Percentiles rank a stretch among this genome's conserved stretches.
These are phyloP conservation scores for Cyclostephanos tholiformis DNA, from an alignment of 108 stramenopile genomes.

Conservation along the genomic window DNA sequence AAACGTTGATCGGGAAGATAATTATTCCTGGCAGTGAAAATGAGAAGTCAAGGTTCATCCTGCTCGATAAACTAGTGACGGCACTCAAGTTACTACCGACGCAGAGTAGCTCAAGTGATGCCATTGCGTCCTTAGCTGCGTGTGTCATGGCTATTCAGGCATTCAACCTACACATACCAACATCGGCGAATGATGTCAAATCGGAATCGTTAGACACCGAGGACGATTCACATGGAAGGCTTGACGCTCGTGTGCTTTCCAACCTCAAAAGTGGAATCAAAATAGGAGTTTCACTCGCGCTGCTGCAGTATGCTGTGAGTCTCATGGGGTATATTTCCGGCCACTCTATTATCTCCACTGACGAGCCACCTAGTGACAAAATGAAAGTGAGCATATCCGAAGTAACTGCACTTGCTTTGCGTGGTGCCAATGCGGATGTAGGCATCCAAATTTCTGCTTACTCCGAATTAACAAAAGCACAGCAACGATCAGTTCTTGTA, in stretches of 20 bases:
- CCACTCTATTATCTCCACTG: slow-evolving; percentile 9
- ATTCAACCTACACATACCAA: slow-evolving; percentile 29
- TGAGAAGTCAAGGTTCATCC: slow-evolving; percentile 23
- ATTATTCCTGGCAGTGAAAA: slow-evolving; percentile 18
- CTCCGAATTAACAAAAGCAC: slow-evolving; percentile 24
- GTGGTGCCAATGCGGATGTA: slow-evolving; percentile 21
- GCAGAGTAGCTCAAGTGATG: slow-evolving; percentile 47
- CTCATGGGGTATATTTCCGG: slow-evolving; percentile 44
- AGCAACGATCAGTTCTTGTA: slow-evolving; percentile 45
- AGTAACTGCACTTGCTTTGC: slow-evolving; percentile 24
- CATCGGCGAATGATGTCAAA: background rate
- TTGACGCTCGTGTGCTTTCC: slow-evolving; percentile 29
- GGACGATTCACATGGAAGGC: slow-evolving; percentile 6
- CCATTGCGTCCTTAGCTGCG: slow-evolving; percentile 54
- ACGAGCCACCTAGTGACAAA: slow-evolving; percentile 8
- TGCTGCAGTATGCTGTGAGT: slow-evolving; percentile 51
- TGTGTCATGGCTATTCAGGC: slow-evolving; percentile 41
- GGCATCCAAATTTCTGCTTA: slow-evolving; percentile 17
- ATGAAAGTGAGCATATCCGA: slow-evolving; percentile 28
- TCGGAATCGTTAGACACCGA: slow-evolving; percentile 4
- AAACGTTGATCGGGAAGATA: slow-evolving; percentile 49
- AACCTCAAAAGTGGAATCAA: slow-evolving; percentile 32
- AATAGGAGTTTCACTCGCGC: slow-evolving; percentile 36
- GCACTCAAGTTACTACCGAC: slow-evolving; percentile 43
- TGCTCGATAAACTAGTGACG: slow-evolving; percentile 49